Percentiles rank a stretch among this genome's conserved stretches.
Conservation (phyloP, 2,329 filamentous ascomycete species). For the Trichoderma endophyticum region DNA sequence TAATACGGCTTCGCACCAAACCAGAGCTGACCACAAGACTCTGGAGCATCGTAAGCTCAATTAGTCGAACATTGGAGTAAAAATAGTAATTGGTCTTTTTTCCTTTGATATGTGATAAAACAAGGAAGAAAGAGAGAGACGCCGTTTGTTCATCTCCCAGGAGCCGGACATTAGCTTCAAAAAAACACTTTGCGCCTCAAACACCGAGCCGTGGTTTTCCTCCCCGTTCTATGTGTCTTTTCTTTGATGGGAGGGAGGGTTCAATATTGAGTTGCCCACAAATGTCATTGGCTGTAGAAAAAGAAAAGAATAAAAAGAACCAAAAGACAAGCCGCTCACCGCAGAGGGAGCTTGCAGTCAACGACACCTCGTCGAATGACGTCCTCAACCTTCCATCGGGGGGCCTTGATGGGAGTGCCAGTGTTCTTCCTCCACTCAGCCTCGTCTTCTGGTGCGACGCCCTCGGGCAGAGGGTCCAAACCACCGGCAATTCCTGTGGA, state of each 20-base stretch:
- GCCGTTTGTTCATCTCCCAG: constrained; percentile 1
- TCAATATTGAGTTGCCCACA: background rate
- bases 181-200: constrained; percentile 22
- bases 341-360: constrained; percentile 70
- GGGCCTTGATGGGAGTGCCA: constrained; percentile 67
- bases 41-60: background rate
- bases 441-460: constrained; percentile 69
- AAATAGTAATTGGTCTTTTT: background rate
- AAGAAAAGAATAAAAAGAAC: constrained; percentile 19
- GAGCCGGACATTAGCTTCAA: background rate
- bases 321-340: constrained; percentile 41
- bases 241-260: background rate
- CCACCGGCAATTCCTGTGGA: constrained; percentile 94
- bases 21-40: constrained; percentile 2
- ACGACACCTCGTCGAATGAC: constrained; percentile 71
- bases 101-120: background rate
- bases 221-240: constrained; percentile 11
- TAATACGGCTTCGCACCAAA: constrained; percentile 6
- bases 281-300: background rate
- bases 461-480: constrained; percentile 70
- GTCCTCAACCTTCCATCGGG: constrained; percentile 82
- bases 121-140: background rate
- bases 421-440: constrained; percentile 61
- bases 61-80: constrained; percentile 8
- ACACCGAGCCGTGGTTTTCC: constrained; percentile 20